A percentile compares a stretch with the other conserved stretches of the same genome.
These are phyloP conservation scores for Kodamaea sp. DNA, from an alignment of 1,139 yeast genomes.

Conservation along the genomic window DNA sequence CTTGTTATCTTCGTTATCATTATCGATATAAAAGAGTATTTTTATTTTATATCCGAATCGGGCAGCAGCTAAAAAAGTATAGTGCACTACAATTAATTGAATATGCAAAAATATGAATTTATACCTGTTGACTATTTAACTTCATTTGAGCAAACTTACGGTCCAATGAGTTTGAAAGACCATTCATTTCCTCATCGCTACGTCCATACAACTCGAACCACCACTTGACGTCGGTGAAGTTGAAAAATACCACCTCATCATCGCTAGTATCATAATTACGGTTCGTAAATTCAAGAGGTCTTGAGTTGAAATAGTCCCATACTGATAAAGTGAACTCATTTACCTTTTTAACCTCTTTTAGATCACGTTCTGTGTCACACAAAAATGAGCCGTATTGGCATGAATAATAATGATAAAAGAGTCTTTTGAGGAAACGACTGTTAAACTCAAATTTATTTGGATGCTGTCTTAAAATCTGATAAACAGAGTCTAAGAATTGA, in stretches of 20 bases:
- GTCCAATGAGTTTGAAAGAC: conserved; percentile 44
- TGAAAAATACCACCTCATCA: conserved; percentile 58
- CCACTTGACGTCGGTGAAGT: conserved; percentile 68
- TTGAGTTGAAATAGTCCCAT: conserved; percentile 89
- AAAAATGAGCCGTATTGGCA: conserved; percentile 94
- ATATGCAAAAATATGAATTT: not conserved
- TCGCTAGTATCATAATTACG: conserved; percentile 39
- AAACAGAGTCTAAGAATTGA: conserved; percentile 87
- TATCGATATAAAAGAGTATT: too few species aligned
- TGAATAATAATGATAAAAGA: conserved; percentile 83
- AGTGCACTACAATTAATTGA: not conserved
- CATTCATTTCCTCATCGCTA: conserved; percentile 77
- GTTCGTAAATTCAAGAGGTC: conserved; percentile 69
- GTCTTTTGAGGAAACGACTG: conserved; percentile 77
- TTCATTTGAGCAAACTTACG: conserved; percentile 42
- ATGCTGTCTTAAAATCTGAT: conserved; percentile 68
- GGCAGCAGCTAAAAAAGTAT: conserved; percentile 1
- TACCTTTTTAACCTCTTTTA: conserved; percentile 31
- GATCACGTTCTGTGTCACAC: conserved; percentile 68
- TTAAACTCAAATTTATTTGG: conserved; percentile 81
- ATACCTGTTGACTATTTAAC: conserved; percentile 5
- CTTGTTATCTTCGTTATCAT: too few species aligned
- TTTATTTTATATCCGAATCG: conserved; percentile 1
- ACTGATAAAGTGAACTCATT: conserved; percentile 63
- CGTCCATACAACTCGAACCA: conserved; percentile 86